Conservation (phyloP, 2,329 filamentous ascomycete species). For the Fusarium armeniacum region DNA sequence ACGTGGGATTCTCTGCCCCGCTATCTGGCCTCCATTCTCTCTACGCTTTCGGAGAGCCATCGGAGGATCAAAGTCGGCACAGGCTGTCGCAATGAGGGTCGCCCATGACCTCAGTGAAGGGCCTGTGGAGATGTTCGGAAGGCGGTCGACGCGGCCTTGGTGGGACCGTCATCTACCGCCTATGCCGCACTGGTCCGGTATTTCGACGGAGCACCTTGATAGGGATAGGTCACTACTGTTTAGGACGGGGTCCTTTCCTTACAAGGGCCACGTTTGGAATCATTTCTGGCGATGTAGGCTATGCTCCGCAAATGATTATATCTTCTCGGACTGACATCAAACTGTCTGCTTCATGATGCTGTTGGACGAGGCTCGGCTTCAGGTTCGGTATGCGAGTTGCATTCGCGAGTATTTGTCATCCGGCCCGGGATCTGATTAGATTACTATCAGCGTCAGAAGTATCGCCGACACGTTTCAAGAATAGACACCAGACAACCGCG, state of each 20-base stretch:
- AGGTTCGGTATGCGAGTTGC: constrained; percentile 39
- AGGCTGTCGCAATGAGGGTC: constrained; percentile 42
- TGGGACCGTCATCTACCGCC: constrained; percentile 42
- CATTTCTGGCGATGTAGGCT: constrained; percentile 3
- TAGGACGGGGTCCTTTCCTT: constrained; percentile 1
- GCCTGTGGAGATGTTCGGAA: constrained; percentile 43
- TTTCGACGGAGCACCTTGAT: constrained; percentile 44
- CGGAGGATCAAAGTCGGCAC: constrained; percentile 37
- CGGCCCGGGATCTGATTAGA: constrained; percentile 44
- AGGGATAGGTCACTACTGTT: constrained; percentile 3
- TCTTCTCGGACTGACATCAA: background rate
- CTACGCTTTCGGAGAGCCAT: constrained; percentile 43
- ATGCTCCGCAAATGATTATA: constrained; percentile 1
- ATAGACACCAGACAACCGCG: background rate
- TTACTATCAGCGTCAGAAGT: constrained; percentile 25
- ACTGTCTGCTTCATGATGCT: constrained; percentile 13
- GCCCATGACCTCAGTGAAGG: constrained; percentile 48
- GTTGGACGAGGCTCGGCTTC: constrained; percentile 37
- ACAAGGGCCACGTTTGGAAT: constrained; percentile 39
- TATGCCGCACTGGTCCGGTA: constrained; percentile 21
- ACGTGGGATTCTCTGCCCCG: constrained; percentile 8
- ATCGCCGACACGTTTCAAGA: background rate
- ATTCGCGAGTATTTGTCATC: constrained; percentile 42
- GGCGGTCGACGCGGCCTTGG: constrained; percentile 40
- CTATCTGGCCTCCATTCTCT: constrained; percentile 16